phyloP scores from a whole-genome alignment of 2,329 filamentous ascomycete species.

The Beauveria sp. region DNA sequence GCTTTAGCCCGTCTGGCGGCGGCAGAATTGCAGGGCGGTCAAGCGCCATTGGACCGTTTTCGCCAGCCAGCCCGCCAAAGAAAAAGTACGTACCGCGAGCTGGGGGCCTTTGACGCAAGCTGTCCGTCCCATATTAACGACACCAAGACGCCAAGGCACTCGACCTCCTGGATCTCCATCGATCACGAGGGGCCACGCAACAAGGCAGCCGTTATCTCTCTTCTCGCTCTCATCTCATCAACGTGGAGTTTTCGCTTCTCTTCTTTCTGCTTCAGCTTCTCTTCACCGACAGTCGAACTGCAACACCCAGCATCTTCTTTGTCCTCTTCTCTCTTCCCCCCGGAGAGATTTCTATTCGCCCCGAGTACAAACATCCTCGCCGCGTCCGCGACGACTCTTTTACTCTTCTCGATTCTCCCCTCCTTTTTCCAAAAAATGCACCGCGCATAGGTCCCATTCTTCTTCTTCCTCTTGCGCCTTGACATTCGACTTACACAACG shows the following conservation, averaged over 20 bases:
- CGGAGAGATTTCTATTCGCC: not conserved
- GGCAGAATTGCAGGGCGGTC: slow-evolving; percentile 10
- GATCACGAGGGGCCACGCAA: not conserved
- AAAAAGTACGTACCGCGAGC: not conserved
- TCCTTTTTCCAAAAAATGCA: not conserved
- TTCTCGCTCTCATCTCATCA: not conserved
- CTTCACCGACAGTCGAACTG: not conserved
- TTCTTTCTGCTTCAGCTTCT: not conserved
- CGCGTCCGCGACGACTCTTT: not conserved
- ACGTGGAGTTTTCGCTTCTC: not conserved
- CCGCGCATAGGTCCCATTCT: not conserved
- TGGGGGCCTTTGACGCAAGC: not conserved
- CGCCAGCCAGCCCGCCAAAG: not conserved
- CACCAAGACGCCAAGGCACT: not conserved
- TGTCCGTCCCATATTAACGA: not conserved
- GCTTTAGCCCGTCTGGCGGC: not conserved
- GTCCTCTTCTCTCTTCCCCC: too few relatives aligned
- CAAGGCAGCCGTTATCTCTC: not conserved
- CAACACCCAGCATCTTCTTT: not conserved
- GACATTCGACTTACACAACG: too few relatives aligned
- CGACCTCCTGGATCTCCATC: not conserved
- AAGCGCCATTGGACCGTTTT: not conserved
- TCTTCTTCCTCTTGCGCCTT: not conserved
- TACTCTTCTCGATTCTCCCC: not conserved
- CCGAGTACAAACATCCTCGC: not conserved